Base-by-base conservation (phyloP, 2,329 filamentous ascomycete species). In the Pseudogymnoascus sp. region DNA sequence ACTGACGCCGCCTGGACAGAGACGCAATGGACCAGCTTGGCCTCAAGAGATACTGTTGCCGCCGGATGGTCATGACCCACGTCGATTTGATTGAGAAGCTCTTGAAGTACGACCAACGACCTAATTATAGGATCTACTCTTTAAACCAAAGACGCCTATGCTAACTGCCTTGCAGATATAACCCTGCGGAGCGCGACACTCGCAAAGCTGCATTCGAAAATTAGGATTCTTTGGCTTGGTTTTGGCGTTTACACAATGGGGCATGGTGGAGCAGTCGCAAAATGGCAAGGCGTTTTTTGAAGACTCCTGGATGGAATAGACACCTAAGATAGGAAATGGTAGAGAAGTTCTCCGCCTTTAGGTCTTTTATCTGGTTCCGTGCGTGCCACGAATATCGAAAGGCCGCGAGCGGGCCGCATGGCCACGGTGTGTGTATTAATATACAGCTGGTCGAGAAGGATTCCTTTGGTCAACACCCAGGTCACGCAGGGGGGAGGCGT, bases 51-150 rank as follows among this genome's bases (percentile, higher is more conserved):
- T 99, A 99, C 79, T 99, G 94, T 82, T 99, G 94, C 79, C 89
- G 94, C 68, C 88, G 94, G 71, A 99, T 99, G 94, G 85, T 99
- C 74, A 96, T 99, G 89, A 99, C 94, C 62, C 94, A 99, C 76
- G 94, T 99, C 69, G 94, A 99, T 74, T 80, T 99, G 63, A 96
- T 99, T 68, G 94, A 99, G 81, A 99, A 99, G 77, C 84, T 99
- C 57, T 84, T 99, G 66, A 90, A 92, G 89, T 95, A 85, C 67
- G 67, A 5, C 63, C 33, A 59, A 59, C 33, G 5, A n/a, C 55
- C 55, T 57, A 35, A 30, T 30, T 18, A 30, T 52, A 52, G 45
- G 45, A 45, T 30, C 41, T 2, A 59, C 57, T 28, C 39, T 18
- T 33, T 48, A 38, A 48, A 26, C 37, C 10, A 39, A 23, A 37